A percentile compares a stretch with the other conserved stretches of the same genome.
phyloP scores from a whole-genome alignment of 2,329 filamentous ascomycete genomes.

The Fusarium vanettenii region DNA sequence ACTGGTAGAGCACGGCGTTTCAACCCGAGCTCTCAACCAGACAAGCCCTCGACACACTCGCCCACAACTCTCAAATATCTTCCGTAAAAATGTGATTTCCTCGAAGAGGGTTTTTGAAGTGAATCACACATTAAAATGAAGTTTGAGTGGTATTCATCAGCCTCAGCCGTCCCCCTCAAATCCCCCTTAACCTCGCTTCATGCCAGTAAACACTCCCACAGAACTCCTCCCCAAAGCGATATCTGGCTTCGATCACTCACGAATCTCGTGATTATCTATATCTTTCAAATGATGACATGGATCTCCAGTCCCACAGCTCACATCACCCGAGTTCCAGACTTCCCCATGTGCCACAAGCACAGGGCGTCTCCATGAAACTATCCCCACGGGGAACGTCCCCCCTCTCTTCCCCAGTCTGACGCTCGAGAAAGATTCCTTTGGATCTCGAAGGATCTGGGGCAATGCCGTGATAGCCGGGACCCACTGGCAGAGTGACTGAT shows the following conservation, averaged over 20 bases:
- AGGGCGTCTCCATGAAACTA: constrained; percentile 11
- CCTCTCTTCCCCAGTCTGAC: neutral
- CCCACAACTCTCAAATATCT: neutral
- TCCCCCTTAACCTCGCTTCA: neutral
- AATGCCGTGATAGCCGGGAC: neutral
- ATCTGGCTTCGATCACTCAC: neutral
- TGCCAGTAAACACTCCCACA: neutral
- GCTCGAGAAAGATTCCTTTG: neutral
- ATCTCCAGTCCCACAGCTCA: constrained; percentile 13
- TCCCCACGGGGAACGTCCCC: constrained; percentile 32
- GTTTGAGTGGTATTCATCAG: neutral
- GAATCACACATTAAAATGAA: neutral
- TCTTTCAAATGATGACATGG: neutral
- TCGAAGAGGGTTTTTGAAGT: neutral
- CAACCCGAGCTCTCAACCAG: neutral
- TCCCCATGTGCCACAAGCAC: constrained; percentile 23
- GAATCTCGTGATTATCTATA: neutral
- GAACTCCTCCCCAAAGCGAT: neutral
- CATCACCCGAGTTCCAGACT: constrained; percentile 18
- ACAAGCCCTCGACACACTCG: neutral
- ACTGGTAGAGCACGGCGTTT: neutral
- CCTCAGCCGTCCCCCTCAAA: neutral
- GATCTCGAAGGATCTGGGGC: neutral
- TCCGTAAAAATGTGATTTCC: neutral
- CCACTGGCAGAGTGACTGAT: constrained; percentile 5